These are phyloP conservation scores for Aspergillus panamensis DNA, from an alignment of 495 filamentous ascomycete species.

Conservation along the genomic window DNA sequence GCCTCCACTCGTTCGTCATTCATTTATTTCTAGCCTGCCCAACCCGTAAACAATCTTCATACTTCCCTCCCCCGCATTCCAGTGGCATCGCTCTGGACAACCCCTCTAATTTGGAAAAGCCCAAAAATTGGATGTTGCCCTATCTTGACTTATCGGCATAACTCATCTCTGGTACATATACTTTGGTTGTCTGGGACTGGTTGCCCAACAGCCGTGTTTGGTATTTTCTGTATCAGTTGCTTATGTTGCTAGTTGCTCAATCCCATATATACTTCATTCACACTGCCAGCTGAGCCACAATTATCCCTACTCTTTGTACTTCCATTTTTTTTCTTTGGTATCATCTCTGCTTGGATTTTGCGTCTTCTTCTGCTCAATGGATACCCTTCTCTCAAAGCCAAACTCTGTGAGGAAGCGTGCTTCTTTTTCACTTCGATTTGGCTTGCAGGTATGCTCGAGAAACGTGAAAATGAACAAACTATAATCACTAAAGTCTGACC, in stretches of 20 bases:
- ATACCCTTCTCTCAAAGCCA: slow-evolving; percentile 12
- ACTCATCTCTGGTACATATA: slow-evolving; percentile 8
- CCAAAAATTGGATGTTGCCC: neutral
- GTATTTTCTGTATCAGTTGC: slow-evolving; percentile 1
- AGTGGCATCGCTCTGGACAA: slow-evolving; percentile 18
- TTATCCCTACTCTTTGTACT: neutral
- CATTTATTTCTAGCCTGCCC: neutral
- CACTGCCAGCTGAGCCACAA: neutral
- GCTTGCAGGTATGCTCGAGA: slow-evolving; percentile 14
- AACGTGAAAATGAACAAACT: neutral
- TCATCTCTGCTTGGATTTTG: neutral
- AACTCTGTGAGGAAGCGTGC: slow-evolving; percentile 14
- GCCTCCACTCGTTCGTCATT: neutral
- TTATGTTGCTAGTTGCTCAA: neutral
- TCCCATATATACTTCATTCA: neutral
- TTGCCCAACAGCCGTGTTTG: slow-evolving; percentile 11
- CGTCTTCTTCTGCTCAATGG: slow-evolving; percentile 2
- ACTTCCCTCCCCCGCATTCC: slow-evolving; percentile 23
- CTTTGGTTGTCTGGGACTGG: slow-evolving; percentile 16
- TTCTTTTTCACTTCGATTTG: slow-evolving; percentile 21
- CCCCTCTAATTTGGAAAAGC: neutral
- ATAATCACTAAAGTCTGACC: neutral
- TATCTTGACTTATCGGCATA: slow-evolving; percentile 6
- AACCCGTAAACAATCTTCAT: slow-evolving; percentile 2
- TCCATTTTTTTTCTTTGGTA: neutral